These are phyloP conservation scores for Nyctanthes arbortristis DNA, from an alignment of 257 asterid genomes.

Conservation along the genomic window DNA sequence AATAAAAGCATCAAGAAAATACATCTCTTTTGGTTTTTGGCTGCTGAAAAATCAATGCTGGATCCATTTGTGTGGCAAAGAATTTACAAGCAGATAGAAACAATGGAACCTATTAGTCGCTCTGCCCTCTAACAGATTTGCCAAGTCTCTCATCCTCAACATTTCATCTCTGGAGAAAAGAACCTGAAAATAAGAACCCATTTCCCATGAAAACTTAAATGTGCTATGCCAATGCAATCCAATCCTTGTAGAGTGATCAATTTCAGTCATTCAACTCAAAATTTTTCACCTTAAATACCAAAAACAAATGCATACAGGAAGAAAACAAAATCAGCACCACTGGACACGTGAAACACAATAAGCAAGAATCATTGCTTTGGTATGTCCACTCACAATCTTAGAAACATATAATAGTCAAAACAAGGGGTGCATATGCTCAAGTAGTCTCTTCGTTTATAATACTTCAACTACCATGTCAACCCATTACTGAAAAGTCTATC, in stretches of 20 bases:
- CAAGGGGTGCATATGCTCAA: background rate
- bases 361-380: background rate
- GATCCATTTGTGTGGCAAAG: background rate
- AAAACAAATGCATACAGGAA: background rate
- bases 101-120: background rate
- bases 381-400: background rate
- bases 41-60: background rate
- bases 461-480: background rate
- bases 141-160: slow-evolving; percentile 40
- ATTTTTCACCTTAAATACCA: background rate
- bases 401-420: background rate
- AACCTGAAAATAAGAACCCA: slow-evolving; percentile 31
- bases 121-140: background rate
- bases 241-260: background rate
- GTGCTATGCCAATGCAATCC: background rate
- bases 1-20: background rate
- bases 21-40: background rate
- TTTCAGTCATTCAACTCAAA: background rate
- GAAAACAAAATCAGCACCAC: background rate
- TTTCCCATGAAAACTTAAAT: background rate
- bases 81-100: background rate
- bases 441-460: background rate
- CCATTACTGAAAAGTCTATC: too few relatives aligned
- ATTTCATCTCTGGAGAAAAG: slow-evolving; percentile 47
- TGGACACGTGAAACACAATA: background rate